These are phyloP conservation scores for Rachicladosporium sp. DNA, from an alignment of 2,329 filamentous ascomycete genomes.

Conservation along the genomic window DNA sequence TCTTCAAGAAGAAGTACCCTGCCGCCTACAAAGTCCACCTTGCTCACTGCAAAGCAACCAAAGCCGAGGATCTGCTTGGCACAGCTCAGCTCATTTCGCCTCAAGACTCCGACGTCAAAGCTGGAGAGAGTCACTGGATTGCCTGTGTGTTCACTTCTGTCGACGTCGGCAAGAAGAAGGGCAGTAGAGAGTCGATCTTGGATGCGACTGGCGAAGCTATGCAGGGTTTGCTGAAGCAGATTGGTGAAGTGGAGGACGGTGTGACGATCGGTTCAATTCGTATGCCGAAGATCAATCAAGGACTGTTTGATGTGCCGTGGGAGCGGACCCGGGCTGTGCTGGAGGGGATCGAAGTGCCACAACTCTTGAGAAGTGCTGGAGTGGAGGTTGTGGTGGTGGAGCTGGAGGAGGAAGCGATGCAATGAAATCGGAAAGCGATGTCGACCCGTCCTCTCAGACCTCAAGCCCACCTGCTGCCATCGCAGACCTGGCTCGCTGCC, in stretches of 20 bases:
- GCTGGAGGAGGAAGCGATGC: too few species aligned
- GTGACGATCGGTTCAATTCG: constrained; percentile 26
- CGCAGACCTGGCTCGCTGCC: too few species aligned
- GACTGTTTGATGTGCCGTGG: constrained; percentile 46
- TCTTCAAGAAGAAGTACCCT: constrained; percentile 40
- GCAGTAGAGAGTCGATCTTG: constrained; percentile 34
- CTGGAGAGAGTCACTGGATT: constrained; percentile 37
- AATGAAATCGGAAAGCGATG: too few species aligned
- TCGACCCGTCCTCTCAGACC: too few species aligned
- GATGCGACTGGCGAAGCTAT: constrained; percentile 38
- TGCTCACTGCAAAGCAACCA: constrained; percentile 31
- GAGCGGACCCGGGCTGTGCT: constrained; percentile 34
- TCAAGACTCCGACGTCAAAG: constrained; percentile 15
- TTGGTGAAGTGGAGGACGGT: constrained; percentile 22
- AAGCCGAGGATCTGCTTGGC: constrained; percentile 25
- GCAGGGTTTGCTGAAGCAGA: constrained; percentile 33
- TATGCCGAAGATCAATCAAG: constrained; percentile 47
- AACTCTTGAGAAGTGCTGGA: too few species aligned
- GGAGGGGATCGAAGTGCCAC: constrained; percentile 22
- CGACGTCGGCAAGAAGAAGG: constrained; percentile 34
- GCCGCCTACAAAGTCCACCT: constrained; percentile 37
- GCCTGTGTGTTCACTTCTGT: constrained; percentile 47
- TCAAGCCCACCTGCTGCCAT: too few species aligned
- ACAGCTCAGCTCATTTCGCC: constrained; percentile 44
- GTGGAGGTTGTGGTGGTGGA: too few species aligned